phyloP scores from a whole-genome alignment of 2,329 filamentous ascomycete genomes.

The Aspergillus sp. region DNA sequence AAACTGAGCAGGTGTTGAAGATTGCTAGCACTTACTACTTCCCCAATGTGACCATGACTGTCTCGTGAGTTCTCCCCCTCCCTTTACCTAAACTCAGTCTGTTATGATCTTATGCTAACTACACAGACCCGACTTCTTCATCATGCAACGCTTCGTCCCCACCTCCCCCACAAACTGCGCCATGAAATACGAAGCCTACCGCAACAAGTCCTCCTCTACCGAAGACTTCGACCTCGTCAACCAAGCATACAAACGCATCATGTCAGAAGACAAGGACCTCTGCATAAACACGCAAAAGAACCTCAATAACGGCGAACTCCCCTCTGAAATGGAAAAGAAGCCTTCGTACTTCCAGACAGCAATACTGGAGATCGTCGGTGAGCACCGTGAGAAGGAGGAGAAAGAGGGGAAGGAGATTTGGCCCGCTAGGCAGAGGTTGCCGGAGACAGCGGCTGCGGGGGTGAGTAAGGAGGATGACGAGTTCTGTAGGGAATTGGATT shows the following conservation, averaged over 20 bases:
- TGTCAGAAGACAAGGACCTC: constrained; percentile 59
- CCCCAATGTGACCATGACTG: constrained; percentile 28
- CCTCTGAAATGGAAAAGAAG: constrained; percentile 52
- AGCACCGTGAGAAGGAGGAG: constrained; percentile 43
- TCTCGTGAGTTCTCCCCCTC: constrained; percentile 20
- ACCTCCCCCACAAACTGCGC: constrained; percentile 43
- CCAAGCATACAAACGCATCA: constrained; percentile 56
- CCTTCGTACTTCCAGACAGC: constrained; percentile 50
- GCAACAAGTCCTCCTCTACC: constrained; percentile 52
- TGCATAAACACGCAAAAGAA: constrained; percentile 54
- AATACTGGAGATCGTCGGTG: constrained; percentile 44
- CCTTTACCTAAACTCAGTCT: no score
- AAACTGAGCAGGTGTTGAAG: constrained; percentile 41
- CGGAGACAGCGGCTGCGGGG: constrained; percentile 16
- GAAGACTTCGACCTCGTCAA: constrained; percentile 53
- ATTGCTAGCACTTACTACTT: constrained; percentile 29
- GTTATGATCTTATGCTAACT: constrained; percentile 1
- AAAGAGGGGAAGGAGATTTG: constrained; percentile 44
- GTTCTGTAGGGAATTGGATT: constrained; percentile 21
- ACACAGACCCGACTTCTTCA: constrained; percentile 50
- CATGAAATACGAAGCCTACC: constrained; percentile 59
- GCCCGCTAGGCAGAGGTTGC: constrained; percentile 41
- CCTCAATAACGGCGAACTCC: constrained; percentile 53
- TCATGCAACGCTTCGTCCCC: constrained; percentile 58
- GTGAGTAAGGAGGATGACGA: constrained; percentile 25